phyloP scores from a whole-genome alignment of 1,139 yeast genomes.

The Maudiozyma humilis region DNA sequence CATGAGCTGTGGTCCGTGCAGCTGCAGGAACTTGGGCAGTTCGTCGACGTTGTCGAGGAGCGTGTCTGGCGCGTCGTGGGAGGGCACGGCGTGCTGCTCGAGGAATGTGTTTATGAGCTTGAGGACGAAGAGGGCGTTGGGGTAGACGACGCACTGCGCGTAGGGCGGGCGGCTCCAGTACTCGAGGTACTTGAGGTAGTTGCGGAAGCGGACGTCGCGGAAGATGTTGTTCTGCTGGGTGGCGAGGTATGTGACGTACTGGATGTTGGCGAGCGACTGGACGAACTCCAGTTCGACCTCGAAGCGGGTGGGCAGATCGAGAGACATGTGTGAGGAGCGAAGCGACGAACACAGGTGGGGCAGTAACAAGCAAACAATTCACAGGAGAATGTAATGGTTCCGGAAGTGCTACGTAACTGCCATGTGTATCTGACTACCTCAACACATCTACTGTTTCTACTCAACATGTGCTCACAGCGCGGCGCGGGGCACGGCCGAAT shows the following conservation, averaged over 20 bases:
- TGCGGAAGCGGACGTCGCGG: slow-evolving; percentile 41
- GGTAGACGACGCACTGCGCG: slow-evolving; percentile 59
- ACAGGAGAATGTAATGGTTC: no score
- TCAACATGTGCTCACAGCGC: no score
- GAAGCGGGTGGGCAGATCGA: slow-evolving; percentile 53
- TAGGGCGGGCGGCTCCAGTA: slow-evolving; percentile 65
- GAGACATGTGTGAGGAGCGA: neutral
- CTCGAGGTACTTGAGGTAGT: slow-evolving; percentile 53
- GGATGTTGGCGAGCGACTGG: slow-evolving; percentile 67
- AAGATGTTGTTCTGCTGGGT: slow-evolving; percentile 37
- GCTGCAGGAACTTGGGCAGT: slow-evolving; percentile 45
- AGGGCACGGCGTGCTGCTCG: slow-evolving; percentile 11
- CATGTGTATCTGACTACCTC: no score
- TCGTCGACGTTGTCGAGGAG: slow-evolving; percentile 37
- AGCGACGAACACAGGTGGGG: no score
- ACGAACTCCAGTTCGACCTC: slow-evolving; percentile 71
- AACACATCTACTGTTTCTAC: no score
- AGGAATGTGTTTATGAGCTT: slow-evolving; percentile 41
- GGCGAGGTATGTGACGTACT: slow-evolving; percentile 56
- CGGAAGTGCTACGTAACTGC: no score
- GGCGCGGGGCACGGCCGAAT: no score
- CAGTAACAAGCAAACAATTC: neutral
- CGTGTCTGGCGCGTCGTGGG: slow-evolving; percentile 25
- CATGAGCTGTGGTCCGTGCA: slow-evolving; percentile 56
- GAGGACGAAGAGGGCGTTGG: slow-evolving; percentile 59